phyloP scores from a whole-genome alignment of 805 yeast species.

The Torulaspora microellipsoides region DNA sequence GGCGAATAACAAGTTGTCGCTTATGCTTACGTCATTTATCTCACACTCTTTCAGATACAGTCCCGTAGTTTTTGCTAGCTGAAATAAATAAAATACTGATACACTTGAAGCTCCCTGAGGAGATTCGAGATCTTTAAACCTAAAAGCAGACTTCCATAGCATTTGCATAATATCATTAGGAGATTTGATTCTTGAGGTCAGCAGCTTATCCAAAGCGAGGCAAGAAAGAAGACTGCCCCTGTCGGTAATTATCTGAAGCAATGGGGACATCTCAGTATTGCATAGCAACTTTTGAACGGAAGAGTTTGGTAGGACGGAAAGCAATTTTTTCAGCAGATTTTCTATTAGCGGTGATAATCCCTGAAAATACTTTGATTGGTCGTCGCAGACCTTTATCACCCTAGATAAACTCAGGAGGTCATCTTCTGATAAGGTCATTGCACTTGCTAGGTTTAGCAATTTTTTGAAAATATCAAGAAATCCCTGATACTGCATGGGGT shows the following conservation, averaged over 20 bases:
- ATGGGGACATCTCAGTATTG: background rate
- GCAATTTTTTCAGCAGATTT: slow-evolving; percentile 24
- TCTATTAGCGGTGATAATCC: slow-evolving; percentile 22
- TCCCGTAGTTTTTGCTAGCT: slow-evolving; percentile 31
- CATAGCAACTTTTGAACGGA: slow-evolving; percentile 9
- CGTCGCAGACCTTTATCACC: slow-evolving; percentile 20
- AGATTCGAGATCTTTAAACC: slow-evolving; percentile 14
- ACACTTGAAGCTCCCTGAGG: slow-evolving; percentile 8
- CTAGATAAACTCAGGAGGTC: slow-evolving; percentile 11
- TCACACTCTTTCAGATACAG: slow-evolving; percentile 22
- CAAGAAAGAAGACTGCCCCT: slow-evolving; percentile 25
- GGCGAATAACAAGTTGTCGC: slow-evolving; percentile 12
- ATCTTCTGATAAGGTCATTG: slow-evolving; percentile 18
- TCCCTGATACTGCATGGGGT: slow-evolving; percentile 34
- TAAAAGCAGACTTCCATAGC: slow-evolving; percentile 26
- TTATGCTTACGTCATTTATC: background rate
- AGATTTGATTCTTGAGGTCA: slow-evolving; percentile 11
- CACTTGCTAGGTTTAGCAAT: slow-evolving; percentile 21
- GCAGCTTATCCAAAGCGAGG: slow-evolving; percentile 28
- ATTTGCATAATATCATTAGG: slow-evolving; percentile 5
- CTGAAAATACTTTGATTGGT: slow-evolving; percentile 27
- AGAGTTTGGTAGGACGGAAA: slow-evolving; percentile 29
- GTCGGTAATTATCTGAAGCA: slow-evolving; percentile 14
- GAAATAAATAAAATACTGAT: slow-evolving; percentile 24
- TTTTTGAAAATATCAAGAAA: slow-evolving; percentile 29